Percentiles rank a stretch among this genome's conserved stretches.
Conservation (phyloP, 2,329 filamentous ascomycete species). For the Colletotrichum sp. region DNA sequence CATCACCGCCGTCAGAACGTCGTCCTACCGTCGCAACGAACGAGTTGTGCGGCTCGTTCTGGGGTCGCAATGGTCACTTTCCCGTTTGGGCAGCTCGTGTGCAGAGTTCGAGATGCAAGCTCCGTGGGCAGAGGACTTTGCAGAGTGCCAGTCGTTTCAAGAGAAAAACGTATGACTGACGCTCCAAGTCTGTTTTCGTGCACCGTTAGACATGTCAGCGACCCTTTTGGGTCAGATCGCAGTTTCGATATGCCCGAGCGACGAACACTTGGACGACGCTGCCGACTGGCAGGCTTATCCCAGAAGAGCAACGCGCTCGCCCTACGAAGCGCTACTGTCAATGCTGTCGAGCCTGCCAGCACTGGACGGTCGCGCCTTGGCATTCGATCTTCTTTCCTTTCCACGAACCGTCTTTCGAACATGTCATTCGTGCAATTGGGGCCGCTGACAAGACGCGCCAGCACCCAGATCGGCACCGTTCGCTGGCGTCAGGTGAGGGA, state of each 20-base stretch:
- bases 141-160: background rate
- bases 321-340: background rate
- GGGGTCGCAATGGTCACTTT: background rate
- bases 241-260: constrained; percentile 13
- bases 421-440: background rate
- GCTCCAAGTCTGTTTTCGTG: background rate
- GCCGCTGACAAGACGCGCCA: background rate
- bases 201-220: background rate
- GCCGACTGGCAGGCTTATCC: background rate
- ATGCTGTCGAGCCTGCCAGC: background rate
- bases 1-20: background rate
- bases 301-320: background rate
- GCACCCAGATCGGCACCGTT: background rate
- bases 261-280: background rate
- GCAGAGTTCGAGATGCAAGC: background rate
- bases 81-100: background rate
- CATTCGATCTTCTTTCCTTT: background rate
- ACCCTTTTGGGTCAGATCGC: background rate
- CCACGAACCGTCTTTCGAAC: background rate
- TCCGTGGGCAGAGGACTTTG: background rate
- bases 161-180: background rate
- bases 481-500: background rate
- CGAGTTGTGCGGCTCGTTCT: background rate
- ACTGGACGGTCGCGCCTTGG: background rate
- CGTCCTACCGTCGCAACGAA: background rate